Conservation (phyloP, 2,329 filamentous ascomycete species). For the Cryoendolithus antarcticus region DNA sequence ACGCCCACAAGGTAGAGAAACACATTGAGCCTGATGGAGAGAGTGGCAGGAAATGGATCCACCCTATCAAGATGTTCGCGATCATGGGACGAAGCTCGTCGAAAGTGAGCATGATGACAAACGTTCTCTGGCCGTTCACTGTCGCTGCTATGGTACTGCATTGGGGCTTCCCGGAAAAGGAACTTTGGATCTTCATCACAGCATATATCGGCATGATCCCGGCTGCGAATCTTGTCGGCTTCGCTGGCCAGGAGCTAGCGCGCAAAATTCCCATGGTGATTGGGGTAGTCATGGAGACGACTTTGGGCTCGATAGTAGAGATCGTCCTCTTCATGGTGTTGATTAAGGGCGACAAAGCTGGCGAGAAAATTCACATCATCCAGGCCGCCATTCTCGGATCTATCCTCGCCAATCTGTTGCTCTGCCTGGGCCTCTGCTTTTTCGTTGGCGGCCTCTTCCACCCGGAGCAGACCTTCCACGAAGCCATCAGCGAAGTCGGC, state of each 20-base stretch:
- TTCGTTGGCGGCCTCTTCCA: conserved; percentile 60
- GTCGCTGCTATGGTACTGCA: conserved; percentile 35
- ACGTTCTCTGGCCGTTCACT: conserved; percentile 39
- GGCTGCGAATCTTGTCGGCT: conserved; percentile 38
- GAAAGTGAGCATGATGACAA: conserved; percentile 34
- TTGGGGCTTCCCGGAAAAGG: conserved; percentile 29
- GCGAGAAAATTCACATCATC: conserved; percentile 44
- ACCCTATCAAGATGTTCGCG: conserved; percentile 29
- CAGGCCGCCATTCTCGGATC: conserved; percentile 73
- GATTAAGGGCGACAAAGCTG: conserved; percentile 28
- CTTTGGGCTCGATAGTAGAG: conserved; percentile 61
- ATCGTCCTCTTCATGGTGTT: conserved; percentile 72
- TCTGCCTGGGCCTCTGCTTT: conserved; percentile 75
- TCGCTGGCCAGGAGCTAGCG: conserved; percentile 59
- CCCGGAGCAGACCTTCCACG: conserved; percentile 59
- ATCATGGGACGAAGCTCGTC: conserved; percentile 35
- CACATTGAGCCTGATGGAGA: conserved; percentile 36
- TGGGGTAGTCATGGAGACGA: conserved; percentile 43
- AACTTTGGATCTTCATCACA: conserved; percentile 35
- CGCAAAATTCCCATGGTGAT: conserved; percentile 63
- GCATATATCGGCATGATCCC: conserved; percentile 41
- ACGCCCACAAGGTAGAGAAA: conserved; percentile 30
- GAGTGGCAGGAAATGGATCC: conserved; percentile 33
- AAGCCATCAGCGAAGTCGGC: conserved; percentile 67
- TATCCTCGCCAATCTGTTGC: conserved; percentile 65